Evolutionary conservation across 75 land plant genomes (phyloP), one percentile per base, ranked within the genome.

Genomic region (Picea glauca): DNA sequence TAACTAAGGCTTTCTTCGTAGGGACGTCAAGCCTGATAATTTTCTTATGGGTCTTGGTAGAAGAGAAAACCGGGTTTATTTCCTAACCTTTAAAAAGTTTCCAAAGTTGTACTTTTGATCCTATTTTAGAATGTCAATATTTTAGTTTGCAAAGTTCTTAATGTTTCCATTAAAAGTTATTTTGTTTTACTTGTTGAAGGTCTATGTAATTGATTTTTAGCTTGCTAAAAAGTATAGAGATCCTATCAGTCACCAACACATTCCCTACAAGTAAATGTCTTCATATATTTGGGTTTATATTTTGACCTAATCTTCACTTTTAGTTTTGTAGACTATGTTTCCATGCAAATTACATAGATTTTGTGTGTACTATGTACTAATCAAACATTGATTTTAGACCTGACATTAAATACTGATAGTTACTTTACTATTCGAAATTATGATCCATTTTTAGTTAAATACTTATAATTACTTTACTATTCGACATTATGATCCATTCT

Each of bases 11-110:
- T 91, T 93, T 80, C 78, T 96, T 64, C 98, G 93, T 76, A 86
- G 98, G 75, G 96, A 96, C 82, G 90, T 96, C 72, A 96, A 96
- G 85, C 96, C 94, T 14, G 96, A 96, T 74, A 96, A 96, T 79
- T 93, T 96, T 87, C 88, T 93, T 12, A 91, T 93, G 96, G 98
- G 96, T 78, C 83, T 93, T 67, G 94, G 96, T 50, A 90, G 91
- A 63, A 83, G 92, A 75, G 98, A 92, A 68, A 93, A 96, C 81
- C 96, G 93, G 92, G 98, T 95, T 33, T 18, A 62, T 18, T 62
- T 21, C 18, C 21, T 62, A 4, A 2, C 63, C 21, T 62, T 0
- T 21, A 21, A 62, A 9, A 18, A 62, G 18, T 8, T 7, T 4
- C 18, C 21, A 18, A 61, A 18, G 18, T 62, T 18, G 18, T 62